Percentiles rank a stretch among this genome's conserved stretches.
Conservation (phyloP, 2,329 filamentous ascomycete species). For the Metarhizium humberi region DNA sequence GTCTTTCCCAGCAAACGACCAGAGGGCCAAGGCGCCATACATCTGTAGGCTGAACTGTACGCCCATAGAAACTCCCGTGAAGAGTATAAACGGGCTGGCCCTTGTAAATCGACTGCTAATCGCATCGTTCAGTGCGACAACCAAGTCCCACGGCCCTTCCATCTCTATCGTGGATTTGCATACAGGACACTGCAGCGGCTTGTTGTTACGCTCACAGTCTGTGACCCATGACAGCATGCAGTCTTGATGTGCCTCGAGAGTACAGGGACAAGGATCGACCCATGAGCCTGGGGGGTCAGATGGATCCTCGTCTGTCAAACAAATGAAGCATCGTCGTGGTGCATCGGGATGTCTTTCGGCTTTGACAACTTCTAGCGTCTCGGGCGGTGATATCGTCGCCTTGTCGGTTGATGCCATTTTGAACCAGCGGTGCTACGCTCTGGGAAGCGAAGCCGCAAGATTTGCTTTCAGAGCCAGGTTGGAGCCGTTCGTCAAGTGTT, state of each 20-base stretch:
- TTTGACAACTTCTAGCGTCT: conserved; percentile 9
- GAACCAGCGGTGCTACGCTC: background rate
- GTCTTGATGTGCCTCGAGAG: conserved; percentile 79
- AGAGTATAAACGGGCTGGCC: conserved; percentile 53
- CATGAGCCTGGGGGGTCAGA: conserved; percentile 46
- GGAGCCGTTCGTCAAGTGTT: background rate
- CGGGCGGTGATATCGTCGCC: conserved; percentile 7
- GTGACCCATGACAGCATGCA: conserved; percentile 89
- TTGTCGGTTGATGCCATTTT: conserved; percentile 2
- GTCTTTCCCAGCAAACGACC: conserved; percentile 41
- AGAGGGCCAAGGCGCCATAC: conserved; percentile 43
- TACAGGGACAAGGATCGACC: conserved; percentile 86
- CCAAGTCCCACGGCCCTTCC: conserved; percentile 61
- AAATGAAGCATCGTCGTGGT: conserved; percentile 51
- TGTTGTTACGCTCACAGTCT: conserved; percentile 63
- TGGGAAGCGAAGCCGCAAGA: background rate
- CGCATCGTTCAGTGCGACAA: conserved; percentile 57
- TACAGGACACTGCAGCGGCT: conserved; percentile 73
- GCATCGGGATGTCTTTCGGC: conserved; percentile 14
- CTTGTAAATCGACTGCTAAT: conserved; percentile 46
- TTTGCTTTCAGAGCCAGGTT: background rate
- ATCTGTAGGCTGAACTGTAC: conserved; percentile 41
- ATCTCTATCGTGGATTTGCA: conserved; percentile 78
- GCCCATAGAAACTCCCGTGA: conserved; percentile 44
- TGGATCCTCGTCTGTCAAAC: conserved; percentile 47